A percentile compares a stretch with the other conserved stretches of the same genome.
These are phyloP conservation scores for Sporisorium sorghi DNA, from an alignment of 1,284 basidiomycete species.

Conservation along the genomic window DNA sequence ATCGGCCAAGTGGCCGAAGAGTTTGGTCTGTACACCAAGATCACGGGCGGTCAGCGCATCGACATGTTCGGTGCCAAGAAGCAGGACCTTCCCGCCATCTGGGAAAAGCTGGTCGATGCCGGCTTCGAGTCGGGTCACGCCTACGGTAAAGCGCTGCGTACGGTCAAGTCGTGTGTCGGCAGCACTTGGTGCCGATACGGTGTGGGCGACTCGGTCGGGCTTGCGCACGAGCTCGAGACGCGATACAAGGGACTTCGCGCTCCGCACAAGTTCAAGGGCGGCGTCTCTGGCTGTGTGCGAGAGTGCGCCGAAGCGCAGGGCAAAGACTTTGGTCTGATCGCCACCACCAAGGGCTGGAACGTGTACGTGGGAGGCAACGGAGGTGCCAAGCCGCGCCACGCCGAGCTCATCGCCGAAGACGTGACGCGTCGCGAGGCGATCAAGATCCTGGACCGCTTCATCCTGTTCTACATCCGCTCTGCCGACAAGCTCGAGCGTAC, in stretches of 20 bases:
- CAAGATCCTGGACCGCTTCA: conserved; percentile 78
- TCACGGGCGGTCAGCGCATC: conserved; percentile 74
- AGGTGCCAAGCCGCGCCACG: conserved; percentile 77
- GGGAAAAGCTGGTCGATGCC: conserved; percentile 77
- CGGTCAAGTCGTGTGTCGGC: conserved; percentile 76
- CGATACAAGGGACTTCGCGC: conserved; percentile 78
- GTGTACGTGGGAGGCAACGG: conserved; percentile 82
- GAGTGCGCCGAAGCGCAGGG: conserved; percentile 75
- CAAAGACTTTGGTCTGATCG: conserved; percentile 83
- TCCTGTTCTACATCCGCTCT: conserved; percentile 78
- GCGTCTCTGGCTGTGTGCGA: conserved; percentile 76
- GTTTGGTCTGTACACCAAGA: conserved; percentile 74
- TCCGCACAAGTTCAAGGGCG: conserved; percentile 82
- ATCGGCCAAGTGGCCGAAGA: conserved; percentile 80
- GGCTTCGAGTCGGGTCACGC: conserved; percentile 83
- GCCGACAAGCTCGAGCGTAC: conserved; percentile 75
- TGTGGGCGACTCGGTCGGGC: conserved; percentile 79
- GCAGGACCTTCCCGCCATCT: conserved; percentile 80
- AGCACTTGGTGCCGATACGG: conserved; percentile 81
- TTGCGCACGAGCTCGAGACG: conserved; percentile 80
- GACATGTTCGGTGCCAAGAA: conserved; percentile 82
- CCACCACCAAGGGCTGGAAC: conserved; percentile 76
- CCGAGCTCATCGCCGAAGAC: conserved; percentile 72
- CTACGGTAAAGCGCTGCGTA: conserved; percentile 76
- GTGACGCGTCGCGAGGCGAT: conserved; percentile 70